Evolutionary conservation across 371 early-diverging fungal species (phyloP), one percentile per base, ranked within the genome.

Genomic region (Apophysomyces trapeziformis): DNA sequence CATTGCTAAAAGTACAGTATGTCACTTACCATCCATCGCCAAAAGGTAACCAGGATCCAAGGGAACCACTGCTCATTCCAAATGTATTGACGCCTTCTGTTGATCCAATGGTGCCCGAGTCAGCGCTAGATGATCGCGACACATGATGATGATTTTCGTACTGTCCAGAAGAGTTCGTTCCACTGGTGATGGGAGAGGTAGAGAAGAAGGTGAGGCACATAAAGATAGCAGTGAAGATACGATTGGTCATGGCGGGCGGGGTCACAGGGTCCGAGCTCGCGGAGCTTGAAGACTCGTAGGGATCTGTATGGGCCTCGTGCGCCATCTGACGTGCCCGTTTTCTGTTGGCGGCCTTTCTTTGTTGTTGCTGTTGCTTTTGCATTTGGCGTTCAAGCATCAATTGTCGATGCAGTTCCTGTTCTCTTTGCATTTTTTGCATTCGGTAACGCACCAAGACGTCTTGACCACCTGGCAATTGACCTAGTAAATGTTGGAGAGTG

Each of bases 401-500:
- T 38, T 75, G 80, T 5, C 70, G 68, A 4, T 72, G 74, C 26
- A 70, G 16, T 35, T 74, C 74, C 46, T 75, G 69, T 45, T 80
- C 76, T 14, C 76, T 63, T 44, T 77, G 77, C 26, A 71, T 63
- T 59, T 76, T 73, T 61, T 79, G 79, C 56, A 68, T 57, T 41
- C 70, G 68, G 60, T 79, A 82, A 0, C 67, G 72, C 1, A 68
- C 68, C 5, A 82, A 65, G 16, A 84, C 62, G 38, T 85, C 86
- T 13, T 70, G 66, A 7, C 87, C 88, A 45, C 90, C 88, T 7
- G 87, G 87, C 6, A 89, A 60, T 7, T 85, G 80, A 2, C 71
- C 67, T 12, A 90, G 64, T 16, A 90, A 70, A 21, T 78, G 76
- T 56, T 81, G 78, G 8, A 90, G 70, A 2, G 76, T 60, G 1